phyloP scores from a whole-genome alignment of 2,329 filamentous ascomycete species.

The Aspergillus brasiliensis region DNA sequence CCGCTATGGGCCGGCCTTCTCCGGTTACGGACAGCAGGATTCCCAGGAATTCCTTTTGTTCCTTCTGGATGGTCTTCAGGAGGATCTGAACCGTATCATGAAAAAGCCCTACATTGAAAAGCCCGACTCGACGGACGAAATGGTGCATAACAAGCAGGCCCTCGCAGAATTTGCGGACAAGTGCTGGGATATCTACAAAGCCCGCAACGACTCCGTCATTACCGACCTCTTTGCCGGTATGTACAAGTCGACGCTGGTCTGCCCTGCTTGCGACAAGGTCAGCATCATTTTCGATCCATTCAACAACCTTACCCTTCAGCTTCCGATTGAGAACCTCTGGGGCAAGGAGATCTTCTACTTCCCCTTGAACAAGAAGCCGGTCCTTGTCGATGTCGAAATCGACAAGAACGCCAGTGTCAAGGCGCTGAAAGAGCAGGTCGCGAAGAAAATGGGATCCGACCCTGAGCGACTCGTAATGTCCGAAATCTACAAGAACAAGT shows the following conservation, averaged over 20 bases:
- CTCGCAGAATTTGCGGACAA: slow-evolving; percentile 83
- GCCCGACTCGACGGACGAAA: slow-evolving; percentile 95
- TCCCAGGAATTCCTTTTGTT: slow-evolving; percentile 97
- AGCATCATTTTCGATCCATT: slow-evolving; percentile 99
- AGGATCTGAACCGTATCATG: slow-evolving; percentile 89
- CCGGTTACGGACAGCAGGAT: slow-evolving; percentile 94
- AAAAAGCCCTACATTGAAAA: slow-evolving; percentile 98
- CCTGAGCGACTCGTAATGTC: slow-evolving; percentile 71
- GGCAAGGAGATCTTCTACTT: slow-evolving; percentile 73
- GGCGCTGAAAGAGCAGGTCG: slow-evolving; percentile 53
- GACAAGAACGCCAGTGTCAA: slow-evolving; percentile 66
- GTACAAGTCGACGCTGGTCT: slow-evolving; percentile 97
- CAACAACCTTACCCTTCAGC: slow-evolving; percentile 86
- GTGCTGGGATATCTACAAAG: slow-evolving; percentile 89
- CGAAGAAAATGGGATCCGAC: slow-evolving; percentile 52
- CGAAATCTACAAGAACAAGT: slow-evolving; percentile 80
- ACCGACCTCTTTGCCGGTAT: slow-evolving; percentile 95
- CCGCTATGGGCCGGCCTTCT: slow-evolving; percentile 79
- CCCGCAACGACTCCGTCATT: slow-evolving; percentile 90
- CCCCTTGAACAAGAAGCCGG: slow-evolving; percentile 70
- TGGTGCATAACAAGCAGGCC: slow-evolving; percentile 78
- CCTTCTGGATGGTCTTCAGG: slow-evolving; percentile 88
- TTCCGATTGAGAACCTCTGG: slow-evolving; percentile 86
- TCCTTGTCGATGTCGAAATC: slow-evolving; percentile 75
- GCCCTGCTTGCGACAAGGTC: slow-evolving; percentile 87